phyloP scores from a whole-genome alignment of 1,139 yeast species.

The Taphrina sp. region DNA sequence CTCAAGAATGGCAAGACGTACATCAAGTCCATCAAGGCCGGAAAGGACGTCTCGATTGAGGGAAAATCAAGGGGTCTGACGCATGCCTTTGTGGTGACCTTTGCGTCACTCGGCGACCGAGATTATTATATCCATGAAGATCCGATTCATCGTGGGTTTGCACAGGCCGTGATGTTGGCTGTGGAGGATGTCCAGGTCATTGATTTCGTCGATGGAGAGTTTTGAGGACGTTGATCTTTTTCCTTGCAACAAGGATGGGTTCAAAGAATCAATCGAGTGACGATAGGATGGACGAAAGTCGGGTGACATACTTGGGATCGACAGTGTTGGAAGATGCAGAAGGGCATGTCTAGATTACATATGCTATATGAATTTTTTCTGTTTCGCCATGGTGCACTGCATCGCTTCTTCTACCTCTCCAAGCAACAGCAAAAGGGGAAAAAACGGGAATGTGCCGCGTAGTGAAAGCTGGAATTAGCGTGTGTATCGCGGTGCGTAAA shows the following conservation, averaged over 20 bases:
- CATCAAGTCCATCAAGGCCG: conserved; percentile 18
- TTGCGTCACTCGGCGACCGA: conserved; percentile 22
- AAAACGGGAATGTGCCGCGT: too few species aligned
- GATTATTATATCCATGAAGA: conserved; percentile 23
- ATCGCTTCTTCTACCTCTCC: not conserved
- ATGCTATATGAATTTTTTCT: not conserved
- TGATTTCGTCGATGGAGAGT: conserved; percentile 20
- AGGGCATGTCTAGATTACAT: not conserved
- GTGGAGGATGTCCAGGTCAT: conserved; percentile 9
- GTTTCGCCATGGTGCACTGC: not conserved
- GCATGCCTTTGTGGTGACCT: conserved; percentile 24
- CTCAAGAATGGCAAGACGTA: conserved; percentile 24
- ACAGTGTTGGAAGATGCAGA: too few species aligned
- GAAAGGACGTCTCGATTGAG: conserved; percentile 25
- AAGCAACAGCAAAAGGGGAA: too few species aligned
- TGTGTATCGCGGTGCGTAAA: too few species aligned
- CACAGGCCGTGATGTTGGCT: conserved; percentile 8
- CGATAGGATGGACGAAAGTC: not conserved
- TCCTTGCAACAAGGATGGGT: too few species aligned
- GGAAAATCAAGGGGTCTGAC: conserved; percentile 18
- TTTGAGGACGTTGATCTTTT: too few species aligned
- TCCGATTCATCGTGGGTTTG: conserved; percentile 27
- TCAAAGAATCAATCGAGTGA: too few species aligned
- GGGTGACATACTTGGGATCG: too few species aligned
- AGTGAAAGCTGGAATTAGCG: too few species aligned